phyloP scores from a whole-genome alignment of 2,329 filamentous ascomycete species.

The Zymoseptoria crescenta region DNA sequence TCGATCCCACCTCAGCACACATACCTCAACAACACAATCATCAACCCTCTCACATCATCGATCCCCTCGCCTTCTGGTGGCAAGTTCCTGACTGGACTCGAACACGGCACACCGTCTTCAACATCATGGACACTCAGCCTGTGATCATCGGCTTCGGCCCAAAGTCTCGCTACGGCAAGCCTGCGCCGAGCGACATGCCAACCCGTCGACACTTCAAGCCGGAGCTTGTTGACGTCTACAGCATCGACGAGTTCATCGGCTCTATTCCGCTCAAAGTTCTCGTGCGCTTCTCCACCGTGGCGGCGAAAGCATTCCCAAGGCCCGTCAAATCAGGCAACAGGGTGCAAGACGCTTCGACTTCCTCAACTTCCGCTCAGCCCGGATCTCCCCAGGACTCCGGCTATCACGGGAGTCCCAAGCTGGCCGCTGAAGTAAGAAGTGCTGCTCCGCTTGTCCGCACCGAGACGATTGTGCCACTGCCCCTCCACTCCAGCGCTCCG shows the following conservation, averaged over 20 bases:
- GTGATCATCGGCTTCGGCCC: neutral
- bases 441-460: neutral
- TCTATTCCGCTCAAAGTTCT: conserved; percentile 6
- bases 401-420: neutral
- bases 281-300: conserved; percentile 12
- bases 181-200: neutral
- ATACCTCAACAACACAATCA: neutral
- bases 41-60: neutral
- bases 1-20: neutral
- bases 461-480: neutral
- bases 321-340: neutral
- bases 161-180: neutral
- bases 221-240: conserved; percentile 11
- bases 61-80: neutral
- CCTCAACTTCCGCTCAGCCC: neutral
- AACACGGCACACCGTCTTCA: neutral
- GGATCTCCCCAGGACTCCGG: neutral
- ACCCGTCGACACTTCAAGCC: neutral
- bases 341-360: too few relatives aligned
- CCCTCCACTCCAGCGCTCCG: neutral
- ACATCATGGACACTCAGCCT: neutral
- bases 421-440: too few relatives aligned
- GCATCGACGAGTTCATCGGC: conserved; percentile 5
- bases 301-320: conserved; percentile 6
- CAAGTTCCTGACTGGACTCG: neutral